Conservation (phyloP, 2,329 filamentous ascomycete genomes). For the Fusarium guadeloupense region DNA sequence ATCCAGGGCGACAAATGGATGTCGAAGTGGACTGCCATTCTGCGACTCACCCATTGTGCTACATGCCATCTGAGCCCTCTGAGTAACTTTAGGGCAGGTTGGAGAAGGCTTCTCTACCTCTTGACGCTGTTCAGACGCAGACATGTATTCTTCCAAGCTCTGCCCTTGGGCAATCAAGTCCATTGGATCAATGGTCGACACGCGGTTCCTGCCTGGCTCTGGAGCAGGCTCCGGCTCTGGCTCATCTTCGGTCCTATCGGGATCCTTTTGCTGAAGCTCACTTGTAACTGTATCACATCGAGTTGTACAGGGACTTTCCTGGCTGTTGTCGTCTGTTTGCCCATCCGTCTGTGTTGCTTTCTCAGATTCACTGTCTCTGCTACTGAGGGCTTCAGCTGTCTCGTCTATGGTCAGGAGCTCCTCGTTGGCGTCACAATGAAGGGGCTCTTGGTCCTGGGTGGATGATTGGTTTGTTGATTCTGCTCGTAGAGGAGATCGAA, state of each 20-base stretch:
- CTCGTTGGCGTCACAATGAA: background rate
- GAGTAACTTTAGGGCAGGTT: background rate
- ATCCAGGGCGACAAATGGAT: background rate
- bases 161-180: background rate
- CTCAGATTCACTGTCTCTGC: background rate
- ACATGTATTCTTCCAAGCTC: constrained; percentile 2
- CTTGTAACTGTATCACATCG: background rate
- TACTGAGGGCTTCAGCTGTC: background rate
- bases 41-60: background rate
- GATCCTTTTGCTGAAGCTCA: background rate
- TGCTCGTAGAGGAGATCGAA: background rate
- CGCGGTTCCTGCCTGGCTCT: background rate
- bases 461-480: background rate
- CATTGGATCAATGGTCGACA: background rate
- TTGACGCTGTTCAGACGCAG: background rate
- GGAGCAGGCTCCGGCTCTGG: background rate
- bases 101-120: background rate
- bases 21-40: background rate
- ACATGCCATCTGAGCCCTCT: background rate
- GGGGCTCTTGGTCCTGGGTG: background rate
- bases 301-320: background rate
- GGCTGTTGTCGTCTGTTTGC: background rate
- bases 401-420: background rate
- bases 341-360: background rate
- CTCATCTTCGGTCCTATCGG: too few relatives aligned